Evolutionary conservation across 306 rosid genomes (phyloP), one percentile per base, ranked within the genome.

Genomic region (Coriaria nepalensis): DNA sequence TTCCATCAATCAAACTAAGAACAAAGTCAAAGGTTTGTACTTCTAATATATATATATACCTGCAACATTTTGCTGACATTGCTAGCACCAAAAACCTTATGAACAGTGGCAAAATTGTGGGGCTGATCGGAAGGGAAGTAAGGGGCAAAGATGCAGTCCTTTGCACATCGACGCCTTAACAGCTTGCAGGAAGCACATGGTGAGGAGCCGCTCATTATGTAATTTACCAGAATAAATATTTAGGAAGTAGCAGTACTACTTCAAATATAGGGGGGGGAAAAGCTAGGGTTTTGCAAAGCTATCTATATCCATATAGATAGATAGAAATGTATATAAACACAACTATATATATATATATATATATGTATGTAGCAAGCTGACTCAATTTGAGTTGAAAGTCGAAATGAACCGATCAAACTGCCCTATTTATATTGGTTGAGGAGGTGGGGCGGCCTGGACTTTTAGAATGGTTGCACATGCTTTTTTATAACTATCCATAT

Each of bases 61-160:
- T 80, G 92, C 8, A 84, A 61, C 83, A 84, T 84, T 62, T 84
- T 84, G 67, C 83, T 80, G 70, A 84, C 65, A 65, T 84, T 84
- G 76, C 94, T 84, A 35, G 94, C 94, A 48, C 94, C 90, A 59
- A 84, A 84, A 37, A 84, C 81, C 79, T 84, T 84, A 68, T 84
- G 94, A 33, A 84, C 94, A 68, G 73, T 75, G 70, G 94, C 75
- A 55, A 84, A 84, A 68, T 80, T 84, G 10, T 69, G 79, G 8
- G 83, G 83, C 7, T 84, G 86, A 56, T 80, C 78, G 0, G 94
- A 63, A 41, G 90, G 94, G 61, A 84, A 84, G 33, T 70, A 84
- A 62, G 94, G 94, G 2, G 83, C 83, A 57, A 84, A 84, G 44
- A 75, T 70, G 65, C 94, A 84, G 53, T 77, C 83, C 43, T 80